These are phyloP conservation scores for Penicillium crustosum DNA, from an alignment of 2,329 filamentous ascomycete genomes.

Conservation along the genomic window DNA sequence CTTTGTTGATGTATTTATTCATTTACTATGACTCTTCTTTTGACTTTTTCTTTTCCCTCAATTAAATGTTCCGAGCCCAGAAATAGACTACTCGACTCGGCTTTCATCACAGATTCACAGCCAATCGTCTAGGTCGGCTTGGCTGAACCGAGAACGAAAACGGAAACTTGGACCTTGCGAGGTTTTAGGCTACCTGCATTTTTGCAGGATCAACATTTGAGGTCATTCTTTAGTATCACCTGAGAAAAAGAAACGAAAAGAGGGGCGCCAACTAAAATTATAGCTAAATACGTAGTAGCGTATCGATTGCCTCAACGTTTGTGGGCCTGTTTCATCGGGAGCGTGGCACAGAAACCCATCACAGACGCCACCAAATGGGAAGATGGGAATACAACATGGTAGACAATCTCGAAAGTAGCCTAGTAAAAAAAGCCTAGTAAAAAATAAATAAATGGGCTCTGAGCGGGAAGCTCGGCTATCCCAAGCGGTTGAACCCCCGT, in stretches of 20 bases:
- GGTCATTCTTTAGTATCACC: slow-evolving; percentile 22
- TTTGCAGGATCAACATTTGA: slow-evolving; percentile 13
- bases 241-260: slow-evolving; percentile 8
- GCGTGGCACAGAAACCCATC: slow-evolving; percentile 4
- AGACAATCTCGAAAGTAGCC: neutral
- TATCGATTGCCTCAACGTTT: slow-evolving; percentile 11
- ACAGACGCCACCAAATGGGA: slow-evolving; percentile 15
- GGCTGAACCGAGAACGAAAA: slow-evolving; percentile 1
- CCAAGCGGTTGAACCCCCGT: slow-evolving; percentile 19
- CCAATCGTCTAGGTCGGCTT: slow-evolving; percentile 2
- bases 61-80: slow-evolving; percentile 20
- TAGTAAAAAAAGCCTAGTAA: neutral
- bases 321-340: slow-evolving; percentile 14
- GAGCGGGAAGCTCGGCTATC: slow-evolving; percentile 28
- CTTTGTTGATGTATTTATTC: neutral
- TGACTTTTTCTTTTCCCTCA: neutral
- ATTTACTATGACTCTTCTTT: slow-evolving; percentile 3
- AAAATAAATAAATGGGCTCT: neutral
- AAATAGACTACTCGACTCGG: slow-evolving; percentile 2
- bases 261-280: slow-evolving; percentile 9
- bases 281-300: slow-evolving; percentile 4
- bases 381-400: slow-evolving; percentile 6
- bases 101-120: neutral
- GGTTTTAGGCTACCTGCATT: slow-evolving; percentile 15
- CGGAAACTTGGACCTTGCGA: neutral